Conservation (phyloP, 768 basidiomycete genomes). For the Gelatoporia subvermispora region DNA sequence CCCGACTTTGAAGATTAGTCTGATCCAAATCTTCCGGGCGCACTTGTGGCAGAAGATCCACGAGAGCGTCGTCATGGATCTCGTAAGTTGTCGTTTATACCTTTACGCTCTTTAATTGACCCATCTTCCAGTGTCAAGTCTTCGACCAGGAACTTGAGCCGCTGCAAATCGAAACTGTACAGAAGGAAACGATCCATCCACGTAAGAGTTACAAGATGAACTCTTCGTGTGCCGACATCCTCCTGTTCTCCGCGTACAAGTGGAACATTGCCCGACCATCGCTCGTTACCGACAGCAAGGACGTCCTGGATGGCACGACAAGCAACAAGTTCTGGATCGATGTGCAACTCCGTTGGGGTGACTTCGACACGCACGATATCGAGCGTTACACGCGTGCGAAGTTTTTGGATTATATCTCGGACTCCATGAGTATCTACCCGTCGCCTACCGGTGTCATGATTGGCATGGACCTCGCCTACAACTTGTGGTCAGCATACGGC, state of each 20-base stretch:
- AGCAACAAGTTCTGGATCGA: conserved; percentile 99
- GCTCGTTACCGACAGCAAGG: conserved; percentile 93
- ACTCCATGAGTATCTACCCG: conserved; percentile 98
- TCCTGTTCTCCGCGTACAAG: conserved; percentile 95
- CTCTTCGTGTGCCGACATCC: conserved; percentile 97
- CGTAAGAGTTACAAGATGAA: conserved; percentile 99
- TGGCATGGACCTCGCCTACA: conserved; percentile 97
- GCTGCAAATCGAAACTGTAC: conserved; percentile 96
- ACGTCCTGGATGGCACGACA: conserved; percentile 95
- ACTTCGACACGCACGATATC: conserved; percentile 98
- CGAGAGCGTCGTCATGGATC: conserved; percentile 89
- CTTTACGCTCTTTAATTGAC: neutral
- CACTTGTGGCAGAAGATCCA: conserved; percentile 99
- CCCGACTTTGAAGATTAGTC: conserved; percentile 94
- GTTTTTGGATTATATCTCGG: conserved; percentile 96
- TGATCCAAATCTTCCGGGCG: conserved; percentile 99
- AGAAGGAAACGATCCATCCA: conserved; percentile 99
- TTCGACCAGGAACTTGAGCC: conserved; percentile 99
- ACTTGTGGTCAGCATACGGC: conserved; percentile 97
- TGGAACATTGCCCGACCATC: conserved; percentile 99
- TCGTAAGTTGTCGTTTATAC: conserved; percentile 37
- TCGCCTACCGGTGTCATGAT: conserved; percentile 99
- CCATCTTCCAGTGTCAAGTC: conserved; percentile 75
- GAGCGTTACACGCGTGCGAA: conserved; percentile 98
- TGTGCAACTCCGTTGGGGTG: conserved; percentile 93